Conservation (phyloP, 257 asterid genomes). For the Capsicum baccatum region DNA sequence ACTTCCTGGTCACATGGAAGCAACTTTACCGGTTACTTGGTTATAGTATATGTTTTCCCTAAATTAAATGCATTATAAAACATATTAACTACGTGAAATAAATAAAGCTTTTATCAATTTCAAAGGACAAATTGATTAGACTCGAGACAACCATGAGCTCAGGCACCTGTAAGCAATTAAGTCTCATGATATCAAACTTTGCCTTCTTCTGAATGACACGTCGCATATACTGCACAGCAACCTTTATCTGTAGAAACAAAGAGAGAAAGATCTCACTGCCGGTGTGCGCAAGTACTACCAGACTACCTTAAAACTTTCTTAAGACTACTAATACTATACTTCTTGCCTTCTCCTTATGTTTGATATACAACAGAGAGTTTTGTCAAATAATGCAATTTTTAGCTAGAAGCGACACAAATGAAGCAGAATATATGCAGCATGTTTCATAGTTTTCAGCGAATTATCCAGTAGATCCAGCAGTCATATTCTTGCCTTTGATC, state of each 20-base stretch:
- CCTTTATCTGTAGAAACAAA: constrained; percentile 65
- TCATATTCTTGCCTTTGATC: constrained; percentile 13
- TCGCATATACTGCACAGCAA: constrained; percentile 95
- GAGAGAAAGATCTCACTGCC: constrained; percentile 27
- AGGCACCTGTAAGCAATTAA: constrained; percentile 76
- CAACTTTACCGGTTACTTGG: too few relatives aligned
- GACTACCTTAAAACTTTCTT: constrained; percentile 2
- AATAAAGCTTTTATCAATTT: constrained; percentile 27
- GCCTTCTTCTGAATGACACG: constrained; percentile 90
- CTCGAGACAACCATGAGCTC: constrained; percentile 33
- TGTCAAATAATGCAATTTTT: neutral
- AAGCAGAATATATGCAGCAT: neutral
- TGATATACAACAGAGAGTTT: constrained; percentile 5
- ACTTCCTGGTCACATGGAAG: too few relatives aligned
- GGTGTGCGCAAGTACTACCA: neutral
- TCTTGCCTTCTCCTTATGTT: constrained; percentile 11
- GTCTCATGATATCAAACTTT: constrained; percentile 84
- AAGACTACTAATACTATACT: constrained; percentile 6
- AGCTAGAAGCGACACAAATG: constrained; percentile 6
- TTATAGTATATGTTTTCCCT: neutral
- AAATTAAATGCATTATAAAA: constrained; percentile 16
- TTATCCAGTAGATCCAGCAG: constrained; percentile 24
- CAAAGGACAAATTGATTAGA: constrained; percentile 33
- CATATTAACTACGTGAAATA: neutral
- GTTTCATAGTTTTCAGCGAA: neutral